Base-by-base conservation (phyloP, 208 protist species). In the Leptomonas seymouri region DNA sequence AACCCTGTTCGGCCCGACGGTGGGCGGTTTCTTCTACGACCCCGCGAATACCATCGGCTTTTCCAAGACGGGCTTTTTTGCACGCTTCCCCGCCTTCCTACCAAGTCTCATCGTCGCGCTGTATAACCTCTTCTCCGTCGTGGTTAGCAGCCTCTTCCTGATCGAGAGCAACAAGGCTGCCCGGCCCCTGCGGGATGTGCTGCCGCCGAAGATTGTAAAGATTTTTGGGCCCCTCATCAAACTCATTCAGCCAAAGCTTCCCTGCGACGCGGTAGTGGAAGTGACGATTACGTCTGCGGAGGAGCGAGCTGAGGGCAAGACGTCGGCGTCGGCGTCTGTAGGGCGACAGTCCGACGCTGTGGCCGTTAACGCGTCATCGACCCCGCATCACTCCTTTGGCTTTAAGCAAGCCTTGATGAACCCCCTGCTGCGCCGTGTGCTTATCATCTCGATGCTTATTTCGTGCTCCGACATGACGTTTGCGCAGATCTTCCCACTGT, bases 1-100 rank as follows among this genome's bases (percentile, higher is more conserved):
- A n/a, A 86, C 81, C 14, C 76, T 92, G 8, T 71, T 95, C 27
- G 90, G 90, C 16, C 84, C 86, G 6, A 51, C 74, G 12, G 70
- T 90, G 20, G 90, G 90, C 14, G 90, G 90, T 16, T 80, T 81
- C 39, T 76, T 95, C 41, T 95, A 95, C 68, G 64, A 93, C 59
- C 90, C 90, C 0, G 83, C 56, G 0, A 44, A 75, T 5, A 82
- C 53, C 42, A 1, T 59, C 36, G 30, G 56, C 58, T 58, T 88
- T 9, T 76, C 28, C 20, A 9, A 63, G 39, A 63, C 64, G 4
- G 54, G 76, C 56, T 87, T 93, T 62, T 36, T 87, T 1, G 70
- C 45, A 14, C 44, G 54, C 28, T 65, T 89, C 66, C 90, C 90
- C 31, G 90, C 90, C 31, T 87, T 93, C 56, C 75, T 95, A n/a